phyloP scores from a whole-genome alignment of 768 basidiomycete genomes.

The Boletus bicolor region DNA sequence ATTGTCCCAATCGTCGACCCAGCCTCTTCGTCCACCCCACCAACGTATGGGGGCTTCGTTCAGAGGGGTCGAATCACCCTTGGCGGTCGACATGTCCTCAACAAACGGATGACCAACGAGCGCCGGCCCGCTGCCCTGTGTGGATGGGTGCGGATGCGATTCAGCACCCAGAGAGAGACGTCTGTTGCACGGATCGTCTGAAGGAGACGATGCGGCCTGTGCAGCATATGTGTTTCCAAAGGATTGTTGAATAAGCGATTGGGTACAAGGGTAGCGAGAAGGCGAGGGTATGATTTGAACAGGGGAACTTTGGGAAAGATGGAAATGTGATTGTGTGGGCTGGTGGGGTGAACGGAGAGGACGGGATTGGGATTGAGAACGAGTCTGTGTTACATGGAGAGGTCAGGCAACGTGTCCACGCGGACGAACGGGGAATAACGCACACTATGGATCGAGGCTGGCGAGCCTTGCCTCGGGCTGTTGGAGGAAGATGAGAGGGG shows the following conservation, averaged over 20 bases:
- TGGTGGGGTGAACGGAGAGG: constrained; percentile 3
- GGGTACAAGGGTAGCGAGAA: constrained; percentile 11
- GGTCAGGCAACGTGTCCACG: neutral
- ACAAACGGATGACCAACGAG: neutral
- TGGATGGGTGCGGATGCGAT: neutral
- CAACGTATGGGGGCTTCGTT: constrained; percentile 20
- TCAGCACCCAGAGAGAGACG: constrained; percentile 11
- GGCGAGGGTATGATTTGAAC: constrained; percentile 3
- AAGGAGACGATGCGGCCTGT: neutral
- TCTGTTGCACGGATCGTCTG: neutral
- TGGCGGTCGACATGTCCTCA: neutral
- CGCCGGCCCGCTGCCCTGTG: neutral
- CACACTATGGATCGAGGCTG: constrained; percentile 11
- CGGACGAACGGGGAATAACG: neutral
- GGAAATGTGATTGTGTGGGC: constrained; percentile 4
- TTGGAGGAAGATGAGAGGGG: constrained; percentile 8
- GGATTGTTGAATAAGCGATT: constrained; percentile 18
- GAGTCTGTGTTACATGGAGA: neutral
- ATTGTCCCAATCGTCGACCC: constrained; percentile 21
- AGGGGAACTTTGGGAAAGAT: constrained; percentile 1
- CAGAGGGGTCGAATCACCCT: constrained; percentile 12
- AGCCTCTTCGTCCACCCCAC: constrained; percentile 18
- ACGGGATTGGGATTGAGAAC: constrained; percentile 6
- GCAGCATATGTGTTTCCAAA: neutral
- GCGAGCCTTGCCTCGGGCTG: constrained; percentile 8